Evolutionary conservation across 257 asterid genomes (phyloP), one percentile per base, ranked within the genome.

Genomic region (Leptodermis oblonga): DNA sequence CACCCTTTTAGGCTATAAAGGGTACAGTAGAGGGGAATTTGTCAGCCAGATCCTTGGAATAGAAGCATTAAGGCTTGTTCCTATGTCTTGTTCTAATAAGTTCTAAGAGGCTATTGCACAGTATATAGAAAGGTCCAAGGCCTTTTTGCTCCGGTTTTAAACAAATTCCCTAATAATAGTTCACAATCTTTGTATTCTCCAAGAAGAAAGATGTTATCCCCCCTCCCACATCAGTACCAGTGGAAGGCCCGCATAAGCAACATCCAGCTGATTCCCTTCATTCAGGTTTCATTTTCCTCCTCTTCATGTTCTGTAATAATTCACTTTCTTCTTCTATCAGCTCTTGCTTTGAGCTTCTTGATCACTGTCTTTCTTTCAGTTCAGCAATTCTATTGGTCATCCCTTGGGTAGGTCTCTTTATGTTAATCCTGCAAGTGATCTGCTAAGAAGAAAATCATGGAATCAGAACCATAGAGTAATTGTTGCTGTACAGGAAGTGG

Each of bases 151-250:
- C 18, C 20, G 56, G 30, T 73, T 39, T 26, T 65, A 7, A 4
- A 34, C 54, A 58, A 51, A 23, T 42, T 9, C 60, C 64, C 58
- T 67, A 33, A 46, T 17, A 30, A 6, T 36, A 59, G 15, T 36
- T 37, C 30, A 63, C 62, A 66, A 67, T 34, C 36, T 71, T 52
- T 56, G 55, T 39, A 62, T 64, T 59, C 59, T 76, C 75, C 68
- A 52, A 42, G 81, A 77, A 70, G 83, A 82, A 74, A 77, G 78
- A 70, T 64, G 70, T 30, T 73, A 43, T 78, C 58, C 78, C 80
- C 83, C 85, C 84, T 81, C 82, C 82, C 77, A 68, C 89, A 71
- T 70, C 86, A 80, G 83, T 81, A 74, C 86, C 88, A 73, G 81
- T 79, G 78, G 85, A 80, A 72, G 86, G 86, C 69, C 80, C 74